These are phyloP conservation scores for Amborella trichopoda DNA, from an alignment of 164 flowering plant genomes.

Conservation along the genomic window DNA sequence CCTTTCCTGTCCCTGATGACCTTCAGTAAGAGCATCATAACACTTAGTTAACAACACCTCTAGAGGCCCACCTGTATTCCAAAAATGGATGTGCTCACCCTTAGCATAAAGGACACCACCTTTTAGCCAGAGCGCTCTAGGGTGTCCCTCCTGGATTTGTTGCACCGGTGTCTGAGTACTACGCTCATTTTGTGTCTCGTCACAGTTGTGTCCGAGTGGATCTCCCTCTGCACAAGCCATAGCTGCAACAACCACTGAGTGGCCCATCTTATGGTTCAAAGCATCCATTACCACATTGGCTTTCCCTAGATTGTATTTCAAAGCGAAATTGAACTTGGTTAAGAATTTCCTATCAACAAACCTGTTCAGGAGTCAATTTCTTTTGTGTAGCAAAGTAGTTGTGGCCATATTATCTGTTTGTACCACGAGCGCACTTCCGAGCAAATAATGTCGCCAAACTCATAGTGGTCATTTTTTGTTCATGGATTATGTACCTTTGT, in stretches of 20 bases:
- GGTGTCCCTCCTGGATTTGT: neutral
- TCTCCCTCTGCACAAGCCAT: neutral
- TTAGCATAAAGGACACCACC: neutral
- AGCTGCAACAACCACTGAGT: neutral
- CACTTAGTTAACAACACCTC: neutral
- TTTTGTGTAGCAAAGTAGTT: neutral
- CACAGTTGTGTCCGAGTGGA: neutral
- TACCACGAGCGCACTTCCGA: neutral
- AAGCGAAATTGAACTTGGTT: neutral
- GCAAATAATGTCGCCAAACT: slow-evolving; percentile 2
- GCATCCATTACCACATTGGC: neutral
- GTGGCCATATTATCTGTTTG: neutral
- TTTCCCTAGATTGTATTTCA: neutral
- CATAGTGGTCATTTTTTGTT: neutral
- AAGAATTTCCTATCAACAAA: no score
- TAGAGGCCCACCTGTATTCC: neutral
- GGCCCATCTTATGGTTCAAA: neutral
- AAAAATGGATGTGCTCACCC: neutral
- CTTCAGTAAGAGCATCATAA: neutral
- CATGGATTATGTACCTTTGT: neutral
- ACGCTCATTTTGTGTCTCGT: neutral
- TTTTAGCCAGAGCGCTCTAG: neutral
- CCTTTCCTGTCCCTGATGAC: neutral
- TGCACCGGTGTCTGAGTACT: neutral
- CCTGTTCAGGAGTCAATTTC: no score